Conservation (phyloP, 2,329 filamentous ascomycete genomes). For the Arthrobotrys conoides region DNA sequence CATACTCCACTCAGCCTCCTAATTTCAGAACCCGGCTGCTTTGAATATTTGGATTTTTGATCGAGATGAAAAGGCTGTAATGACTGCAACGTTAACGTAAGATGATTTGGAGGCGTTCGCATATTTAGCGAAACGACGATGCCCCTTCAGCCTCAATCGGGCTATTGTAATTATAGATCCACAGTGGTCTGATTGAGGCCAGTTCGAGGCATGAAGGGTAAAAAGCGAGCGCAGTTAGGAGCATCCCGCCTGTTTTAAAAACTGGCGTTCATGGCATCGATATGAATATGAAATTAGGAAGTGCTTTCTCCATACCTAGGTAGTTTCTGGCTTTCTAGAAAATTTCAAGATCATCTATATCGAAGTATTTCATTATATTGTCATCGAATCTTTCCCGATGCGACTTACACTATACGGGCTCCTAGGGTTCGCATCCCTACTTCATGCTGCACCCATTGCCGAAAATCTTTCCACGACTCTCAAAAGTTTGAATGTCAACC, state of each 20-base stretch:
- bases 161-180: conserved; percentile 19
- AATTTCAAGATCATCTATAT: neutral
- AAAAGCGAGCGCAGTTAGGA: conserved; percentile 19
- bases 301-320: neutral
- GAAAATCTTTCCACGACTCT: conserved; percentile 17
- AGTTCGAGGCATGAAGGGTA: conserved; percentile 17
- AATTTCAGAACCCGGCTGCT: conserved; percentile 12
- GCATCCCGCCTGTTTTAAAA: conserved; percentile 19
- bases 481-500: conserved; percentile 21
- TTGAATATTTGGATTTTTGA: conserved; percentile 19
- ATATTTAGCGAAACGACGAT: conserved; percentile 17
- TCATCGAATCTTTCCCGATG: neutral
- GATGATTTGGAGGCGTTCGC: conserved; percentile 31
- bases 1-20: conserved; percentile 4
- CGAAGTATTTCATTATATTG: neutral
- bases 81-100: conserved; percentile 22
- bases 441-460: conserved; percentile 19
- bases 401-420: conserved; percentile 12
- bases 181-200: conserved; percentile 25
- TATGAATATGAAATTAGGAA: neutral
- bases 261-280: conserved; percentile 15
- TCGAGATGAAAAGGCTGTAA: conserved; percentile 22
- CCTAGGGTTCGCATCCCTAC: conserved; percentile 17
- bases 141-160: conserved; percentile 26
- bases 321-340: neutral